These are phyloP conservation scores for Plasmodium cynomolgi DNA, from an alignment of 169 alveolate species.

Conservation along the genomic window DNA sequence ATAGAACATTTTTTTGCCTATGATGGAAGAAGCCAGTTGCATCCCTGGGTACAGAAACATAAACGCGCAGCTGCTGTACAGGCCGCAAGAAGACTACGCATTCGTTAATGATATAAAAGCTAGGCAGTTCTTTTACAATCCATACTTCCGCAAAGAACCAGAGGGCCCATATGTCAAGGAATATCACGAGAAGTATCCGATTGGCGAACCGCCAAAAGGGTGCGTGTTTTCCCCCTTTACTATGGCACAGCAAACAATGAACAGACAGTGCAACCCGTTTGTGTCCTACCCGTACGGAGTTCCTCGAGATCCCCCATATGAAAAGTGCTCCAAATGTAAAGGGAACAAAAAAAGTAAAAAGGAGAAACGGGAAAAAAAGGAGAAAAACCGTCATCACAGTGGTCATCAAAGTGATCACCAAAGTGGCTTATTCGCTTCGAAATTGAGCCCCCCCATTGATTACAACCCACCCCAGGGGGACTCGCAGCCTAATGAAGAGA, in stretches of 20 bases:
- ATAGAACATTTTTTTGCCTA: not conserved
- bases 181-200: conserved; percentile 17
- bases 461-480: not conserved
- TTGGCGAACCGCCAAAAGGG: not conserved
- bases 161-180: conserved; percentile 51
- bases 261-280: conserved; percentile 65
- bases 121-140: conserved; percentile 34
- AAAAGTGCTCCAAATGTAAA: conserved; percentile 65
- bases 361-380: not conserved
- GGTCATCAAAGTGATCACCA: not conserved
- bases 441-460: not conserved
- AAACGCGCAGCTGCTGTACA: conserved; percentile 32
- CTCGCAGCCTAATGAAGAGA: not conserved
- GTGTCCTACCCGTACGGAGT: conserved; percentile 71
- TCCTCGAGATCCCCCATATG: conserved; percentile 50
- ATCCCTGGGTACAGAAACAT: conserved; percentile 62
- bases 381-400: not conserved
- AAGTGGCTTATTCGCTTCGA: conserved; percentile 5
- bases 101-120: conserved; percentile 66
- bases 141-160: conserved; percentile 45
- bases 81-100: conserved; percentile 69
- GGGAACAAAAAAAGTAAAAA: conserved; percentile 25
- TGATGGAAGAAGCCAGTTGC: conserved; percentile 48
- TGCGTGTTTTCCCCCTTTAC: conserved; percentile 16
- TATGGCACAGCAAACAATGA: conserved; percentile 15